Conservation (phyloP, 2,329 filamentous ascomycete species). For the Aspergillus fijiensis region DNA sequence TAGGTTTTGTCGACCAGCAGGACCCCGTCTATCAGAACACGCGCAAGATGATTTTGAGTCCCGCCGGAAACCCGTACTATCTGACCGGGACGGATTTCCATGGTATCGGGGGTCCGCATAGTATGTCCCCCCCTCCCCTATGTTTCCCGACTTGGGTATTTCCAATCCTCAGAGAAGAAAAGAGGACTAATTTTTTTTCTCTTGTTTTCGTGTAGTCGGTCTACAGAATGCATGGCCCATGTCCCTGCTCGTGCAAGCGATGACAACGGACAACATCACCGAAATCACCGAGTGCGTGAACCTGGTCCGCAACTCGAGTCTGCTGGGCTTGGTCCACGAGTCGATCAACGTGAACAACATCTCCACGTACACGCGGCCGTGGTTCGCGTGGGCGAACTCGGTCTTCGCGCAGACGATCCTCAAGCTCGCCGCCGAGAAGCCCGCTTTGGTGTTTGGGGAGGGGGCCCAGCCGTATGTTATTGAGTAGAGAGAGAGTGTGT, state of each 20-base stretch:
- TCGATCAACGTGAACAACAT: constrained; percentile 78
- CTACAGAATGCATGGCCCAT: constrained; percentile 95
- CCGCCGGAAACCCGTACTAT: constrained; percentile 83
- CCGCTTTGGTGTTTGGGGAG: constrained; percentile 76
- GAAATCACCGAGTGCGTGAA: constrained; percentile 76
- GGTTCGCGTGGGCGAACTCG: constrained; percentile 98
- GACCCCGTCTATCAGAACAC: constrained; percentile 85
- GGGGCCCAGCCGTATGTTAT: constrained; percentile 43
- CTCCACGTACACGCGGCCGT: constrained; percentile 75
- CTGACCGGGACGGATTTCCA: constrained; percentile 73
- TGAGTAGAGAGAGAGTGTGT: background rate
- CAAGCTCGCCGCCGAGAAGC: constrained; percentile 84
- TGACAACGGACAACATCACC: constrained; percentile 76
- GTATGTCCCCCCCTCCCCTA: constrained; percentile 37
- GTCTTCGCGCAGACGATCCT: constrained; percentile 92
- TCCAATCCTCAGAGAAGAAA: too few relatives aligned
- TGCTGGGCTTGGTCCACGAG: constrained; percentile 83
- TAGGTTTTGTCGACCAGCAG: constrained; percentile 57
- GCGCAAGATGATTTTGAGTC: constrained; percentile 73
- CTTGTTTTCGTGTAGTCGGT: constrained; percentile 60
- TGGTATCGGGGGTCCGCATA: constrained; percentile 80
- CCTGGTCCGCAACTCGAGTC: constrained; percentile 71
- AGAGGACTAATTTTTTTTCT: constrained; percentile 34
- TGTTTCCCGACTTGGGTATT: background rate
- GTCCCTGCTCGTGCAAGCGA: constrained; percentile 86